Conservation (phyloP, 352 stramenopile genomes). For the Pythium aphanidermatum region DNA sequence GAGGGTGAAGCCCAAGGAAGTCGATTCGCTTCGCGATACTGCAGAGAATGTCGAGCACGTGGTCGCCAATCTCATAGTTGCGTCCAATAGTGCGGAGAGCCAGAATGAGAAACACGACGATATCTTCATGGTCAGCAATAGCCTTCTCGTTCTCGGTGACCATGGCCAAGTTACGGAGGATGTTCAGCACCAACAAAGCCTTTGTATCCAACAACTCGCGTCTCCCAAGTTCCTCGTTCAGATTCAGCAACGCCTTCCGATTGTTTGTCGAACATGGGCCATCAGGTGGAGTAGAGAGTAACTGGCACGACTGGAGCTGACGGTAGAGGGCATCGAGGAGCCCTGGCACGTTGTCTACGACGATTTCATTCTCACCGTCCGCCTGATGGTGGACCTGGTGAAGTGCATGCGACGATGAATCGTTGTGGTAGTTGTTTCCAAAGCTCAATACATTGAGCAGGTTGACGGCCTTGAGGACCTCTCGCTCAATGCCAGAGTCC, state of each 20-base stretch:
- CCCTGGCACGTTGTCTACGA: slow-evolving; percentile 61
- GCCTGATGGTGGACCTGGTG: slow-evolving; percentile 10
- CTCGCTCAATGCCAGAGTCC: slow-evolving; percentile 48
- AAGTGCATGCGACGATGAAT: slow-evolving; percentile 8
- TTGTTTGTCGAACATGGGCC: slow-evolving; percentile 13
- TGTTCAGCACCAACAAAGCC: slow-evolving; percentile 59
- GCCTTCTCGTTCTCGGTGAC: slow-evolving; percentile 63
- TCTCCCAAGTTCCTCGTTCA: slow-evolving; percentile 31
- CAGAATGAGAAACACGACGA: slow-evolving; percentile 61
- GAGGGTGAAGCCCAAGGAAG: slow-evolving; percentile 55
- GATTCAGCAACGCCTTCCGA: slow-evolving; percentile 54
- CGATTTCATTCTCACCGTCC: slow-evolving; percentile 58
- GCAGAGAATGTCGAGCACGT: slow-evolving; percentile 72
- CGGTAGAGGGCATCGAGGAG: slow-evolving; percentile 72
- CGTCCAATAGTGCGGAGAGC: slow-evolving; percentile 33
- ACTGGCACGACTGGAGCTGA: slow-evolving; percentile 45
- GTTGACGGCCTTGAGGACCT: slow-evolving; percentile 58
- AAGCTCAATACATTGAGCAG: slow-evolving; percentile 71
- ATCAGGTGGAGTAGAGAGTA: slow-evolving; percentile 32
- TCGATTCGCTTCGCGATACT: slow-evolving; percentile 65
- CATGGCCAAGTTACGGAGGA: slow-evolving; percentile 73
- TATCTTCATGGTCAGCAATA: slow-evolving; percentile 56
- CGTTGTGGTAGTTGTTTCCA: slow-evolving; percentile 28
- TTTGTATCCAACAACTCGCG: slow-evolving; percentile 51
- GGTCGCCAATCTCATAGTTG: slow-evolving; percentile 49